These are phyloP conservation scores for Blastosporella zonata DNA, from an alignment of 1,284 basidiomycete genomes.

Conservation along the genomic window DNA sequence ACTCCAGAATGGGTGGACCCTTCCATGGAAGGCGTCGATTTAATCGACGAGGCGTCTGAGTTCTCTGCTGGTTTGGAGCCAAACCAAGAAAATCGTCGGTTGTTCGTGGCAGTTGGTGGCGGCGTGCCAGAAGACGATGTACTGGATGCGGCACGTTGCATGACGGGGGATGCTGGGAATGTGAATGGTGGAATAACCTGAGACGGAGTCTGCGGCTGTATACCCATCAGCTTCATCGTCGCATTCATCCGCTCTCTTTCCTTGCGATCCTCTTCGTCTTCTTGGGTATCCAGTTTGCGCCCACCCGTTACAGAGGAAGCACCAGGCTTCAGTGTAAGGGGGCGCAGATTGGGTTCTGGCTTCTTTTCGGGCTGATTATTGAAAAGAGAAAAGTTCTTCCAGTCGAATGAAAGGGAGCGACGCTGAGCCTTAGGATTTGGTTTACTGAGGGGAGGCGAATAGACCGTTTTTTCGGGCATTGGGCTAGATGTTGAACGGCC, in stretches of 20 bases:
- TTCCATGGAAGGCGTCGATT: conserved; percentile 40
- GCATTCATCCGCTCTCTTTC: conserved; percentile 84
- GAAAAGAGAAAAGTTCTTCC: conserved; percentile 72
- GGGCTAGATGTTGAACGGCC: conserved; percentile 41
- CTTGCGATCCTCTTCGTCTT: conserved; percentile 84
- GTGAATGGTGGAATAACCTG: conserved; percentile 35
- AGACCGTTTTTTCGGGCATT: conserved; percentile 26
- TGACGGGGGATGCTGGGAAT: conserved; percentile 30
- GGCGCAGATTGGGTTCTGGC: conserved; percentile 60
- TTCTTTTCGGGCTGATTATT: conserved; percentile 59
- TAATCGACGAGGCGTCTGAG: conserved; percentile 48
- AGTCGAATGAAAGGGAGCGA: conserved; percentile 79
- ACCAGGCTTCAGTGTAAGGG: conserved; percentile 70
- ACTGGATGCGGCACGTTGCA: conserved; percentile 25
- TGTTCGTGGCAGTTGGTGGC: conserved; percentile 29
- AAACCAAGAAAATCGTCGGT: conserved; percentile 69
- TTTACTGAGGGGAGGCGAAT: conserved; percentile 32
- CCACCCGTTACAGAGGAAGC: conserved; percentile 50
- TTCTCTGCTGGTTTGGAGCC: conserved; percentile 43
- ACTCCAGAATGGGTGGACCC: conserved; percentile 29
- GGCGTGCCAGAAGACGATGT: conserved; percentile 26
- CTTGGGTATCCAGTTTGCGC: conserved; percentile 74
- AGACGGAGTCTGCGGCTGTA: conserved; percentile 52
- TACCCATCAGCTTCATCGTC: conserved; percentile 90
- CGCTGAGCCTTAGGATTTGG: conserved; percentile 49